Evolutionary conservation across 306 rosid genomes (phyloP).

Genomic region (Cyamopsis tetragonoloba): DNA sequence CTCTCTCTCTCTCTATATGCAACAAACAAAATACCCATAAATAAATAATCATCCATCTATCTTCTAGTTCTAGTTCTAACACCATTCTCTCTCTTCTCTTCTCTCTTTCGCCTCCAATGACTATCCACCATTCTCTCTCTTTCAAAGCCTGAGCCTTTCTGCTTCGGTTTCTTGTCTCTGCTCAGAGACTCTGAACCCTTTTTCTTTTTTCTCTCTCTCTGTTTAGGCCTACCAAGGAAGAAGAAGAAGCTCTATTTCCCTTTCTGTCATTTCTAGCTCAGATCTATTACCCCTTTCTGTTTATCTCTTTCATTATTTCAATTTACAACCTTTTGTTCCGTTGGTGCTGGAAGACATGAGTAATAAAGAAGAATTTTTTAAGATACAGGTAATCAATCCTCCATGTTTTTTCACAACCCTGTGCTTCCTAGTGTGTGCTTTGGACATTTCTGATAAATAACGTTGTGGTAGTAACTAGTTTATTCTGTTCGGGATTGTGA

Average conservation of each 20-base stretch:
- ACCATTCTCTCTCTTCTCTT: background rate
- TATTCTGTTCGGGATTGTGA: slow-evolving; percentile 32
- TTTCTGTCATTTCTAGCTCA: slow-evolving; percentile 20
- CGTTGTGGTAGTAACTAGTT: too few relatives aligned
- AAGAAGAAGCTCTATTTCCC: background rate
- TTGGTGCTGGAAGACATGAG: slow-evolving; percentile 58
- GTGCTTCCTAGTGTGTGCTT: background rate
- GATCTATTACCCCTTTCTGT: slow-evolving; percentile 37
- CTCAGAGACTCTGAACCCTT: slow-evolving; percentile 37
- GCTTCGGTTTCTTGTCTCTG: slow-evolving; percentile 29
- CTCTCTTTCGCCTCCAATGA: slow-evolving; percentile 6
- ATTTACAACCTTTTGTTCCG: slow-evolving; percentile 19
- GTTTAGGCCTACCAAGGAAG: slow-evolving; percentile 23
- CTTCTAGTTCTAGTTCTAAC: too few relatives aligned
- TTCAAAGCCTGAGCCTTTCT: slow-evolving; percentile 30
- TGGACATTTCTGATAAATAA: background rate
- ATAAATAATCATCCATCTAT: too few relatives aligned
- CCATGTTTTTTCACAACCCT: background rate
- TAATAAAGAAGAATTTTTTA: slow-evolving; percentile 92
- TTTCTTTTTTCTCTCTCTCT: slow-evolving; percentile 21
- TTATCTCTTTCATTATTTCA: slow-evolving; percentile 8
- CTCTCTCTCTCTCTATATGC: too few relatives aligned
- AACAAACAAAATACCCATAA: slow-evolving; percentile 33
- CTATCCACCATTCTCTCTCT: slow-evolving; percentile 29
- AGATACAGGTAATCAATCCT: slow-evolving; percentile 76